Evolutionary conservation across 1,139 yeast species (phyloP).

Genomic region (Yamadazyma pseudoaaseri): DNA sequence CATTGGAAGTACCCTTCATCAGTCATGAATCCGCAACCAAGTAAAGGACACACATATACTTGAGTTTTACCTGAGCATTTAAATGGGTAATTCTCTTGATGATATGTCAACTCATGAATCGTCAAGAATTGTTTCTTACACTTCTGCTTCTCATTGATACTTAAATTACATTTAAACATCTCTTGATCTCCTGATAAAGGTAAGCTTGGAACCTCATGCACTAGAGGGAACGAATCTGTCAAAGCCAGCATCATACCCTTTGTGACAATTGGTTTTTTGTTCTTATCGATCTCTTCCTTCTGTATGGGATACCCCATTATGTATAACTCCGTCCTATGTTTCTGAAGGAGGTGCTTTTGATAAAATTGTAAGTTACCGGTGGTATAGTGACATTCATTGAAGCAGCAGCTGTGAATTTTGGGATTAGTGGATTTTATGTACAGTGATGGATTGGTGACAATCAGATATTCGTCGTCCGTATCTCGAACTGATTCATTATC

Average conservation of each 20-base stretch:
- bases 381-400: slow-evolving; percentile 27
- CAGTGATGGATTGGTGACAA: slow-evolving; percentile 19
- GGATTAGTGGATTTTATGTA: slow-evolving; percentile 7
- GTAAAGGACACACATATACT: slow-evolving; percentile 37
- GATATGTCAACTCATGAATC: slow-evolving; percentile 19
- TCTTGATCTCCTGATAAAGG: slow-evolving; percentile 22
- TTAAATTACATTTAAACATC: slow-evolving; percentile 18
- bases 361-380: slow-evolving; percentile 33
- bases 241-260: slow-evolving; percentile 13
- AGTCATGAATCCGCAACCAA: slow-evolving; percentile 44
- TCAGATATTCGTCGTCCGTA: slow-evolving; percentile 28
- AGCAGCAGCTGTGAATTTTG: slow-evolving; percentile 28
- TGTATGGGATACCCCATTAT: slow-evolving; percentile 35
- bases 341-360: slow-evolving; percentile 28
- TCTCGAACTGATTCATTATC: background rate
- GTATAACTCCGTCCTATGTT: slow-evolving; percentile 24
- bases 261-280: slow-evolving; percentile 6
- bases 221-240: slow-evolving; percentile 27
- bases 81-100: slow-evolving; percentile 18
- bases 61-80: slow-evolving; percentile 29
- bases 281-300: slow-evolving; percentile 8
- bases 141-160: slow-evolving; percentile 5
- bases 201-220: slow-evolving; percentile 22
- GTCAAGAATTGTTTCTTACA: slow-evolving; percentile 17
- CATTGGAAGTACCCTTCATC: slow-evolving; percentile 36